phyloP scores from a whole-genome alignment of 768 basidiomycete genomes.

The Naganishia kalamii region DNA sequence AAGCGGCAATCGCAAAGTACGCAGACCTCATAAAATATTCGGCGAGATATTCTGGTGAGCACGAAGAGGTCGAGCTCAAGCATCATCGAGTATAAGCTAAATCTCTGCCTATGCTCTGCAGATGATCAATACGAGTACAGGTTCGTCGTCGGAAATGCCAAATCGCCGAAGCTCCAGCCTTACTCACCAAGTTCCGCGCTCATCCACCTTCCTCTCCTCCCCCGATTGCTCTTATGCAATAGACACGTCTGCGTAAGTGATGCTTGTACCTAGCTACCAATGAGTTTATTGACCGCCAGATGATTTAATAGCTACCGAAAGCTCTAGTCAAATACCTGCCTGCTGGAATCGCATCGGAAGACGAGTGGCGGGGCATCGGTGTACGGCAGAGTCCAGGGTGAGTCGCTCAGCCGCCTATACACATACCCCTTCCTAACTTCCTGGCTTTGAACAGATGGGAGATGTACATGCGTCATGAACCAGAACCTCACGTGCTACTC shows the following conservation, averaged over 20 bases:
- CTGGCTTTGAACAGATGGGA: constrained; percentile 11
- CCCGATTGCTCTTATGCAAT: not conserved
- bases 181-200: not conserved
- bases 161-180: not conserved
- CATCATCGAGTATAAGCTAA: not conserved
- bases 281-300: no score
- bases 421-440: not conserved
- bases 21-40: constrained; percentile 22
- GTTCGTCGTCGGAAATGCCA: not conserved
- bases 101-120: not conserved
- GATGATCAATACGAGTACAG: constrained; percentile 26
- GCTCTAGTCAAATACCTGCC: constrained; percentile 25
- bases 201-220: not conserved
- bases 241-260: constrained; percentile 4
- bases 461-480: constrained; percentile 28
- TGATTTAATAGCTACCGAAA: constrained; percentile 27
- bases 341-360: constrained; percentile 23
- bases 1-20: constrained; percentile 24
- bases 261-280: no score
- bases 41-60: constrained; percentile 25
- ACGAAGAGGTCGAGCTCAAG: not conserved
- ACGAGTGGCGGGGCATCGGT: constrained; percentile 26
- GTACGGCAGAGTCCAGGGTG: constrained; percentile 26
- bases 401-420: not conserved
- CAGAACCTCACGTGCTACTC: constrained; percentile 25